A percentile compares a stretch with the other conserved stretches of the same genome.
Conservation (phyloP, 495 filamentous ascomycete genomes). For the Aspergillus cristatus region DNA sequence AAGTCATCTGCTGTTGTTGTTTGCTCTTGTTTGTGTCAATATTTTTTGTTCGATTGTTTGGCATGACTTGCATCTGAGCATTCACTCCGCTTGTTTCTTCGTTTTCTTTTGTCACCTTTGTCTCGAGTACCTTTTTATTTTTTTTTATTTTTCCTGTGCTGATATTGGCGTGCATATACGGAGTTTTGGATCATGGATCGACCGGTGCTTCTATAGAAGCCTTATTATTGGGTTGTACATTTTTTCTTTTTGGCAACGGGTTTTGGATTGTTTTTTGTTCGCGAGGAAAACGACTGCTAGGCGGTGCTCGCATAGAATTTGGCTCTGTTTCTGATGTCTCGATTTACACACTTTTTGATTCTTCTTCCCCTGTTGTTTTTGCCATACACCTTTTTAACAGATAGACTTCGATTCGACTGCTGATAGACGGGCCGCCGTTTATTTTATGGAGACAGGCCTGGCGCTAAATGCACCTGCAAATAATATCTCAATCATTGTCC, state of each 20-base stretch:
- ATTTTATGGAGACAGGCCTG: slow-evolving; percentile 11
- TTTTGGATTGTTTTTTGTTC: slow-evolving; percentile 12
- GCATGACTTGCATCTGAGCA: slow-evolving; percentile 9
- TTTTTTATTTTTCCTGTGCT: slow-evolving; percentile 3
- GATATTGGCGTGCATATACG: slow-evolving; percentile 16
- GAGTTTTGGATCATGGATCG: slow-evolving; percentile 13
- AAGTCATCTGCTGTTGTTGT: background rate
- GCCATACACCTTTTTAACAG: slow-evolving; percentile 9
- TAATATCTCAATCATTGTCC: no score
- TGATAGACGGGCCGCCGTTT: slow-evolving; percentile 6
- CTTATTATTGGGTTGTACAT: slow-evolving; percentile 12
- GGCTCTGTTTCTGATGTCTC: slow-evolving; percentile 7
- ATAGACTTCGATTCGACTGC: slow-evolving; percentile 12
- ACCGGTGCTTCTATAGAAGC: slow-evolving; percentile 12
- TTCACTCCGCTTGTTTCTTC: slow-evolving; percentile 8
- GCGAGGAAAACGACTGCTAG: slow-evolving; percentile 5
- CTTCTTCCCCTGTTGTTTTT: slow-evolving; percentile 6
- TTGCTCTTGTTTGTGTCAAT: slow-evolving; percentile 19
- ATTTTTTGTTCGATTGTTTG: slow-evolving; percentile 17
- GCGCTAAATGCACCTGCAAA: slow-evolving; percentile 11
- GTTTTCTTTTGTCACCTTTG: slow-evolving; percentile 5
- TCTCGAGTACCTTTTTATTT: background rate
- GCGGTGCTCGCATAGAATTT: slow-evolving; percentile 8
- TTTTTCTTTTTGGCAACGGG: slow-evolving; percentile 11
- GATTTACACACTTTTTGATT: slow-evolving; percentile 8